Percentiles rank a stretch among this genome's conserved stretches.
Conservation (phyloP, 345 rosid species). For the Citrus mangshanensis region DNA sequence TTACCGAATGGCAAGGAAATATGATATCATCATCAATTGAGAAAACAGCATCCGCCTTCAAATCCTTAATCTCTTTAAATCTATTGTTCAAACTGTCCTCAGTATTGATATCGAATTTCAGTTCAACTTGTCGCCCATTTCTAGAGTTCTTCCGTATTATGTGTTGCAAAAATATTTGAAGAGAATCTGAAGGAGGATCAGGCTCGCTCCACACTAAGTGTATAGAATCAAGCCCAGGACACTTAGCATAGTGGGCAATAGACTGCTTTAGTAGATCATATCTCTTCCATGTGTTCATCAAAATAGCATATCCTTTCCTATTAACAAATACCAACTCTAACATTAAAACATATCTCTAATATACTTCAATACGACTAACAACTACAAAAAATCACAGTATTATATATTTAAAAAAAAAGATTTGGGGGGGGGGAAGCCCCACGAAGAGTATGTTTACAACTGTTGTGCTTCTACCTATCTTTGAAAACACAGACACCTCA, state of each 20-base stretch:
- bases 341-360: neutral
- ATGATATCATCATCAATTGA: slow-evolving; percentile 91
- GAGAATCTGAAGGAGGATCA: slow-evolving; percentile 76
- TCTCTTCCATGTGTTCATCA: slow-evolving; percentile 98
- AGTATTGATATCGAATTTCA: slow-evolving; percentile 67
- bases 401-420: too few relatives aligned
- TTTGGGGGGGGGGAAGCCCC: too few relatives aligned
- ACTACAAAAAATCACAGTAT: neutral
- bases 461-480: neutral
- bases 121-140: slow-evolving; percentile 46
- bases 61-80: slow-evolving; percentile 74
- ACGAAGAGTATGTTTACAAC: too few relatives aligned
- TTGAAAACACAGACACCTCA: too few relatives aligned
- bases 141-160: slow-evolving; percentile 43
- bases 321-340: neutral
- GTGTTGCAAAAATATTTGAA: slow-evolving; percentile 42
- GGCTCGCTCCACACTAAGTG: slow-evolving; percentile 99
- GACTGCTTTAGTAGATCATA: slow-evolving; percentile 85
- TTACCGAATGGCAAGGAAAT: slow-evolving; percentile 80
- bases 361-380: neutral
- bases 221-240: slow-evolving; percentile 71
- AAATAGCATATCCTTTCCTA: slow-evolving; percentile 80
- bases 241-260: slow-evolving; percentile 71
- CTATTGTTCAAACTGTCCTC: slow-evolving; percentile 96
- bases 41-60: slow-evolving; percentile 81